Evolutionary conservation across 1,284 basidiomycete genomes (phyloP).

Genomic region (Cryptococcus jaspeensis): DNA sequence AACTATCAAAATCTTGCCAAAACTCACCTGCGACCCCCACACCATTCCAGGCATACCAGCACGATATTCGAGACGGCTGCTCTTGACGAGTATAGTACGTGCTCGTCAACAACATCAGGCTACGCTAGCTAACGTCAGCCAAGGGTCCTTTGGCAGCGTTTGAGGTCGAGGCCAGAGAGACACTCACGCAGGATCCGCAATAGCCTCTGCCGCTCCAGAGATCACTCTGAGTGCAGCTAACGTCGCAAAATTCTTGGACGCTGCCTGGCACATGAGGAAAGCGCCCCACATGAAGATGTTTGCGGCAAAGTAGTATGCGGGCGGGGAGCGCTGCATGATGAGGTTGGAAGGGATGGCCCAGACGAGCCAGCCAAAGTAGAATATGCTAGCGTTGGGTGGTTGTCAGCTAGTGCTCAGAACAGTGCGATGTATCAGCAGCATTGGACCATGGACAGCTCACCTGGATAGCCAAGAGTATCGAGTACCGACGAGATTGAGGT

Average conservation of each 20-base stretch:
- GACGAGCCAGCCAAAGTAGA: conserved; percentile 56
- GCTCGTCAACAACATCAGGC: conserved; percentile 43
- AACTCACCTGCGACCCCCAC: conserved; percentile 48
- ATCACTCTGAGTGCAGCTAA: conserved; percentile 54
- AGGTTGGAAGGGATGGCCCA: conserved; percentile 57
- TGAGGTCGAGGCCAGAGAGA: neutral
- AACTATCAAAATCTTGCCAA: too few relatives aligned
- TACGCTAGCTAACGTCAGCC: neutral
- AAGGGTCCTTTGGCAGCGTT: neutral
- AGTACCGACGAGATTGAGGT: conserved; percentile 39
- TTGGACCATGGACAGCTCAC: neutral
- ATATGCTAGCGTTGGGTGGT: conserved; percentile 31
- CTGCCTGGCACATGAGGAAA: conserved; percentile 52
- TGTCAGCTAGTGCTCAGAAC: neutral
- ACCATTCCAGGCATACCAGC: conserved; percentile 50
- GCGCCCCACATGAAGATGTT: conserved; percentile 56
- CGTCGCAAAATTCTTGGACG: conserved; percentile 51
- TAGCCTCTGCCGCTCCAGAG: conserved; percentile 53
- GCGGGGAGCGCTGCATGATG: conserved; percentile 55
- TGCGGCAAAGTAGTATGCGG: conserved; percentile 54
- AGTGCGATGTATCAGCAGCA: neutral
- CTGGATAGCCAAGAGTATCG: conserved; percentile 48
- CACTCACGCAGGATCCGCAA: conserved; percentile 46
- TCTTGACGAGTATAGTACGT: conserved; percentile 49
- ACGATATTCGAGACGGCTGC: conserved; percentile 46